Percentiles rank a stretch among this genome's conserved stretches.
These are phyloP conservation scores for Tetrahymena malaccensis DNA, from an alignment of 73 alveolate genomes.

Conservation along the genomic window DNA sequence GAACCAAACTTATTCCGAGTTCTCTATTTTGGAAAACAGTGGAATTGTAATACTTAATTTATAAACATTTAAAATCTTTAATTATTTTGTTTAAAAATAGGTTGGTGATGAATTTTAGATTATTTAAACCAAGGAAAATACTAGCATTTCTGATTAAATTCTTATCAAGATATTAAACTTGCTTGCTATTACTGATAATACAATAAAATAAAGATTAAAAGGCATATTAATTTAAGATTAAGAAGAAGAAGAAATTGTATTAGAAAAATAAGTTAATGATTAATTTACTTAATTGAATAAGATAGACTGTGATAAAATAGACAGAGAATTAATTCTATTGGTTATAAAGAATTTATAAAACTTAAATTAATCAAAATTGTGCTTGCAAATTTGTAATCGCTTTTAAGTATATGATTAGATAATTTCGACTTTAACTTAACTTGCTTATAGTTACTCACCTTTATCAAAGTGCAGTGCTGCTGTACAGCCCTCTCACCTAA, in stretches of 20 bases:
- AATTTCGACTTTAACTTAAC: not conserved
- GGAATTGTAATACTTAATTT: not conserved
- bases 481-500: not conserved
- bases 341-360: not conserved
- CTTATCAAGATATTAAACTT: not conserved
- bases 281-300: not conserved
- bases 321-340: not conserved
- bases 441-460: not conserved
- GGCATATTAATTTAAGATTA: not conserved
- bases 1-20: not conserved
- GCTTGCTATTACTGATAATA: not conserved
- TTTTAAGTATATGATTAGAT: not conserved
- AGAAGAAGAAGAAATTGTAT: not conserved
- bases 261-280: not conserved
- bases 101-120: not conserved
- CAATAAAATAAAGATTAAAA: not conserved
- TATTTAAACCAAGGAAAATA: not conserved
- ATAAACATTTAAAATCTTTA: not conserved
- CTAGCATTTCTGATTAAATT: not conserved
- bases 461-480: not conserved
- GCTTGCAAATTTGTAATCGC: not conserved
- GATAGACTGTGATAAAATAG: not conserved
- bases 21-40: not conserved
- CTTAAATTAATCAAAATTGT: not conserved
- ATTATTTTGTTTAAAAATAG: not conserved